Evolutionary conservation across 208 protist genomes (phyloP).

Genomic region (Trichomonas vaginalis): DNA sequence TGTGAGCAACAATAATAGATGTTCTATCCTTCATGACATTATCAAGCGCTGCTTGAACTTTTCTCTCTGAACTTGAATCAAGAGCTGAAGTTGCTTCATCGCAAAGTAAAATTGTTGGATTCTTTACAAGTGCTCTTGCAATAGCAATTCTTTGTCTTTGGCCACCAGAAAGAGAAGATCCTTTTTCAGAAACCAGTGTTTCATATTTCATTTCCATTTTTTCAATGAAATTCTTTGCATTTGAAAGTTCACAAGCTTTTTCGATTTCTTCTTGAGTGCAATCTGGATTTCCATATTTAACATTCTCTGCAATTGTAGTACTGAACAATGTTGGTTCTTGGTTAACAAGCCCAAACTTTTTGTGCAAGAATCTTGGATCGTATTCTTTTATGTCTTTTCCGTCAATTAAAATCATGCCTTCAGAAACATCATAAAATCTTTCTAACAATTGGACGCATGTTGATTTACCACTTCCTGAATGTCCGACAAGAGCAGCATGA

Average conservation of each 20-base stretch:
- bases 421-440: conserved; percentile 70
- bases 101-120: background rate
- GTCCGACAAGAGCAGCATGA: conserved; percentile 26
- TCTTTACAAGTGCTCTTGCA: background rate
- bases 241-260: background rate
- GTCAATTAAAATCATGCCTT: conserved; percentile 65
- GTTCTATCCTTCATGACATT: background rate
- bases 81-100: background rate
- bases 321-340: conserved; percentile 81
- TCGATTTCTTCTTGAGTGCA: background rate
- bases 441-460: conserved; percentile 56
- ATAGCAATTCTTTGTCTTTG: conserved; percentile 9
- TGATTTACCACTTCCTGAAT: conserved; percentile 29
- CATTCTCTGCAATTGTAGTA: conserved; percentile 37
- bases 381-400: conserved; percentile 60
- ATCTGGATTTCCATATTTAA: conserved; percentile 35
- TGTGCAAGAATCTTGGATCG: conserved; percentile 57
- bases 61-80: background rate
- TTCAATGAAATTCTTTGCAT: background rate
- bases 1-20: background rate
- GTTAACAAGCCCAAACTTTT: conserved; percentile 67
- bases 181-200: background rate
- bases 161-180: background rate
- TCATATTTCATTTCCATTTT: background rate
- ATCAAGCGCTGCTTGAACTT: background rate